A percentile compares a stretch with the other conserved stretches of the same genome.
Evolutionary conservation across 352 stramenopile genomes (phyloP).

Genomic region (Elongisporangium senticosum): DNA sequence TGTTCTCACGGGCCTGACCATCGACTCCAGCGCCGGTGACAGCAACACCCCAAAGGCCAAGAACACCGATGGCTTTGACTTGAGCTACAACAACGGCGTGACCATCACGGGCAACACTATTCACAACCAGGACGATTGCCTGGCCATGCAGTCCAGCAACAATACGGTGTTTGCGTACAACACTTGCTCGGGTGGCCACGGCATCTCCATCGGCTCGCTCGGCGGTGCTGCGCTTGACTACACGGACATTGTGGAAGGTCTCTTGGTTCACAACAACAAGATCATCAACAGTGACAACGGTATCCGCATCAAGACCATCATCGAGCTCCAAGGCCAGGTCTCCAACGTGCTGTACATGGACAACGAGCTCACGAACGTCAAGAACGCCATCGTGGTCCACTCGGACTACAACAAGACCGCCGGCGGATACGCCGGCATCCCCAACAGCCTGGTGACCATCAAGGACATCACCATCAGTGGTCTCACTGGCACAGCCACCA

Average conservation of each 20-base stretch:
- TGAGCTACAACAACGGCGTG: constrained; percentile 16
- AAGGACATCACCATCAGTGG: constrained; percentile 15
- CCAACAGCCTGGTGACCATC: constrained; percentile 22
- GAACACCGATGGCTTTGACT: too few relatives aligned
- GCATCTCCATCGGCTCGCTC: constrained; percentile 30
- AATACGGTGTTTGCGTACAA: constrained; percentile 10
- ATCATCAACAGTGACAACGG: constrained; percentile 29
- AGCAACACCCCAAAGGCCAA: too few relatives aligned
- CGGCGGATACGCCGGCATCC: constrained; percentile 14
- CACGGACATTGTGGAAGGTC: constrained; percentile 14
- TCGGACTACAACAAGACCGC: constrained; percentile 30
- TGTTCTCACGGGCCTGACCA: too few relatives aligned
- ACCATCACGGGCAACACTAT: constrained; percentile 16
- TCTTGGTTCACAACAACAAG: constrained; percentile 20
- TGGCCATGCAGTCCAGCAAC: constrained; percentile 10
- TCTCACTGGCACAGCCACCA: constrained; percentile 19
- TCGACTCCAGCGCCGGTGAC: too few relatives aligned
- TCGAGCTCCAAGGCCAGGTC: constrained; percentile 9
- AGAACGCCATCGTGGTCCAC: constrained; percentile 19
- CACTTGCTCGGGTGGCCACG: constrained; percentile 12
- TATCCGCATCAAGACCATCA: constrained; percentile 30
- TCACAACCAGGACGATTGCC: constrained; percentile 24
- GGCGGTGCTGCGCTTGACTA: constrained; percentile 14
- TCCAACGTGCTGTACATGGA: constrained; percentile 7
- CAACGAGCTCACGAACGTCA: constrained; percentile 8